Percentiles rank a stretch among this genome's conserved stretches.
Evolutionary conservation across 208 protist species (phyloP).

Genomic region (Trypanosoma boissoni): DNA sequence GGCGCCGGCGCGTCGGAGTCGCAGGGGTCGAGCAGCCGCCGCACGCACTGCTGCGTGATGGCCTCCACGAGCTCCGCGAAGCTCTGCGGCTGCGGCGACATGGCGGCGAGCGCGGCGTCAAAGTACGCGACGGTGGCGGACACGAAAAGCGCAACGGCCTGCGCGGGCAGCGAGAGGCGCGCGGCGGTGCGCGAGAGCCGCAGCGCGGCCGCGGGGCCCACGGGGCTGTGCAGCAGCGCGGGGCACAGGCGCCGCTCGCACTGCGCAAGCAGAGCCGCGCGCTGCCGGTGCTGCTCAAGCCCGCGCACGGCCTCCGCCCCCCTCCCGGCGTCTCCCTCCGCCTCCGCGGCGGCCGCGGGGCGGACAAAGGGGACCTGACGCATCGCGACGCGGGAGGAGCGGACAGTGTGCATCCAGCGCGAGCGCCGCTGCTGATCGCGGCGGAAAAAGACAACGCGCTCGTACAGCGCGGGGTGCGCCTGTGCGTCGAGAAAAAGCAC

Average conservation of each 20-base stretch:
- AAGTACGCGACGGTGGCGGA: slow-evolving; percentile 49
- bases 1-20: too few relatives aligned
- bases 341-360: neutral
- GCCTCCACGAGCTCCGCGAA: slow-evolving; percentile 7
- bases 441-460: slow-evolving; percentile 42
- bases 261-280: slow-evolving; percentile 46
- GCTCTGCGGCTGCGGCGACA: slow-evolving; percentile 15
- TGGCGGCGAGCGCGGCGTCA: slow-evolving; percentile 30
- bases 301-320: slow-evolving; percentile 14
- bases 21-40: neutral
- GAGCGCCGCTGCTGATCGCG: slow-evolving; percentile 22
- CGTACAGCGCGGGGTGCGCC: slow-evolving; percentile 28
- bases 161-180: slow-evolving; percentile 36
- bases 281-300: slow-evolving; percentile 36
- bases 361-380: slow-evolving; percentile 45
- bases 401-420: slow-evolving; percentile 34
- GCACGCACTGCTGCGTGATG: neutral
- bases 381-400: slow-evolving; percentile 41
- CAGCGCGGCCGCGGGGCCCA: slow-evolving; percentile 31
- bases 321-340: neutral
- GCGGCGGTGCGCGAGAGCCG: slow-evolving; percentile 31
- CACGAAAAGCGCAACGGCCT: slow-evolving; percentile 48
- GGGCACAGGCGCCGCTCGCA: slow-evolving; percentile 65
- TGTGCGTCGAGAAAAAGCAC: slow-evolving; percentile 32
- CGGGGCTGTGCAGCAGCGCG: slow-evolving; percentile 51